These are phyloP conservation scores for Trametes elegans DNA, from an alignment of 768 basidiomycete genomes.

Conservation along the genomic window DNA sequence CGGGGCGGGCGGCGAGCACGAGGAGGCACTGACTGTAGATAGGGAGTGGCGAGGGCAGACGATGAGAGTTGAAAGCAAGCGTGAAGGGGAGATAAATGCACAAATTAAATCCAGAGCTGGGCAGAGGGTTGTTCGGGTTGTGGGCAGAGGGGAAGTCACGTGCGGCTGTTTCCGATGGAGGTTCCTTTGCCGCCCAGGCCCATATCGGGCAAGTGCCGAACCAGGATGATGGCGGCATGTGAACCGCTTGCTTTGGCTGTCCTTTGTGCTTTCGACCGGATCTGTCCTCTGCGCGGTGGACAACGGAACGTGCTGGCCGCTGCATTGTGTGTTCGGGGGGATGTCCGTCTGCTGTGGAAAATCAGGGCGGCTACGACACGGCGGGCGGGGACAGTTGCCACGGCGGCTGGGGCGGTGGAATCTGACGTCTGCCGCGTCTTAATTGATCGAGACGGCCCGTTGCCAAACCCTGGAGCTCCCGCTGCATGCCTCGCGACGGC, in stretches of 20 bases:
- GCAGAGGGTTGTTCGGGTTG: conserved; percentile 59
- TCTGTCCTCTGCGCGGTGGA: background rate
- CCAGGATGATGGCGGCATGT: background rate
- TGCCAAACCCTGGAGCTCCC: background rate
- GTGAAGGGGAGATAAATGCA: conserved; percentile 45
- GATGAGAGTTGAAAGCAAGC: conserved; percentile 45
- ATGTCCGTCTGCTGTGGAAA: background rate
- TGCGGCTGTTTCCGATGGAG: conserved; percentile 26
- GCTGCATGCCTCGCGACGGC: background rate
- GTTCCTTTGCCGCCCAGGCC: conserved; percentile 15
- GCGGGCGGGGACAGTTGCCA: conserved; percentile 3
- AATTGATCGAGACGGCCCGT: background rate
- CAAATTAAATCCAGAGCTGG: conserved; percentile 68
- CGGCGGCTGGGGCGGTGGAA: conserved; percentile 1
- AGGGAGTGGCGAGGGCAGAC: conserved; percentile 38
- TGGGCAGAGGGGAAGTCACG: conserved; percentile 43
- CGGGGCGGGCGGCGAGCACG: conserved; percentile 32
- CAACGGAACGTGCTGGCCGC: background rate
- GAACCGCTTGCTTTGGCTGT: too few relatives aligned
- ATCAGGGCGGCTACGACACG: background rate
- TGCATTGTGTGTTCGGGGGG: background rate
- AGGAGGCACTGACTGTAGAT: conserved; percentile 39
- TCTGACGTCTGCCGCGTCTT: conserved; percentile 9
- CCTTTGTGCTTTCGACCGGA: conserved; percentile 3
- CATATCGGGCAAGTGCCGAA: conserved; percentile 17